Evolutionary conservation across 2,329 filamentous ascomycete genomes (phyloP).

Genomic region (Xylariaceae sp.): DNA sequence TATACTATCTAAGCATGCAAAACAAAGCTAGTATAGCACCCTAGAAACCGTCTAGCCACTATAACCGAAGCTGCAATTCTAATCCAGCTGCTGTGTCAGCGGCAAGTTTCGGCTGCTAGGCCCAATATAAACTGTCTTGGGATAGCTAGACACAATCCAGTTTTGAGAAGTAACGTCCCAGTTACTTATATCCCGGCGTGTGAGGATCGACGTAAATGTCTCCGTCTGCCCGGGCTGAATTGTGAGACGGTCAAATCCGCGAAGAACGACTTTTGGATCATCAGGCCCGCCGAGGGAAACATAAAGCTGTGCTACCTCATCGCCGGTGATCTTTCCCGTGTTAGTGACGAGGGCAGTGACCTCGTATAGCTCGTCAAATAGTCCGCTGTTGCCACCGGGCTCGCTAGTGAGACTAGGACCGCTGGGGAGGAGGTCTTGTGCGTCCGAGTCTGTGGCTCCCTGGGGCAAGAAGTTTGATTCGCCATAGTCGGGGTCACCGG

Average conservation of each 20-base stretch:
- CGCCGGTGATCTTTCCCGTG: conserved; percentile 60
- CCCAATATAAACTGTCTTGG: conserved; percentile 54
- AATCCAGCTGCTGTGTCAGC: conserved; percentile 34
- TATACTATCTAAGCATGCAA: not conserved
- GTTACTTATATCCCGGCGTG: conserved; percentile 77
- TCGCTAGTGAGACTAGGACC: conserved; percentile 37
- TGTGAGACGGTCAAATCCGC: conserved; percentile 74
- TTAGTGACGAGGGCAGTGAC: conserved; percentile 68
- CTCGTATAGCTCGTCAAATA: conserved; percentile 68
- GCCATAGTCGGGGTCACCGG: conserved; percentile 58
- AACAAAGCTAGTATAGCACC: not conserved
- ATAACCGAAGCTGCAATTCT: conserved; percentile 1
- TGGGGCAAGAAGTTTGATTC: conserved; percentile 57
- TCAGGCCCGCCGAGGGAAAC: conserved; percentile 77
- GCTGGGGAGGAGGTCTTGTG: conserved; percentile 55
- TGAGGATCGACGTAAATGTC: conserved; percentile 66
- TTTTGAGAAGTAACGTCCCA: conserved; percentile 80
- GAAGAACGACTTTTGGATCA: conserved; percentile 59
- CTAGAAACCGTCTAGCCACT: not conserved
- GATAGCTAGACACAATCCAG: conserved; percentile 60
- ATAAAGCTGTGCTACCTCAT: conserved; percentile 76
- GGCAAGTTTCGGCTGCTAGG: conserved; percentile 53
- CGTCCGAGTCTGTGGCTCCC: conserved; percentile 49
- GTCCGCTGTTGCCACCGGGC: conserved; percentile 59
- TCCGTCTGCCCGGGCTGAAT: conserved; percentile 66